These are phyloP conservation scores for Diaporthe amygdali DNA, from an alignment of 2,329 filamentous ascomycete genomes.

Conservation along the genomic window DNA sequence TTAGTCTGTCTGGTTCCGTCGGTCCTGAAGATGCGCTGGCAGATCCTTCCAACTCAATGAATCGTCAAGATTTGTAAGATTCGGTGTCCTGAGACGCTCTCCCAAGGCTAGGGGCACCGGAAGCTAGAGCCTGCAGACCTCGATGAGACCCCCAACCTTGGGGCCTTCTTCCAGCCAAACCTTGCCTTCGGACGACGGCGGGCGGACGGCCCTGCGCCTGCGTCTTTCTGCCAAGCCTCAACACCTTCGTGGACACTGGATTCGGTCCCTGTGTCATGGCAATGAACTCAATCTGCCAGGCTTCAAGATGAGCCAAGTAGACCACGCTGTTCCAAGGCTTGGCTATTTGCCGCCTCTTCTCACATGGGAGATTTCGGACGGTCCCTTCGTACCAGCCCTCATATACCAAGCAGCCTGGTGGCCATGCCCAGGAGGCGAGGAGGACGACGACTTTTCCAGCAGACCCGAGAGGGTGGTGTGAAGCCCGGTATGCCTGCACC, in stretches of 20 bases:
- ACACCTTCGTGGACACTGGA: not conserved
- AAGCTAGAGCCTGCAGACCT: conserved; percentile 6
- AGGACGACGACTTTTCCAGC: not conserved
- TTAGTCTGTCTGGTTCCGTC: not conserved
- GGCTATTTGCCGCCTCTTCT: not conserved
- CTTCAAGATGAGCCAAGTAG: conserved; percentile 11
- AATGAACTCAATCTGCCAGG: conserved; percentile 4
- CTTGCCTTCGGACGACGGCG: conserved; percentile 14
- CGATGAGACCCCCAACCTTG: conserved; percentile 1
- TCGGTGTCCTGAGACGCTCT: conserved; percentile 1
- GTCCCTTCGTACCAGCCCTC: not conserved
- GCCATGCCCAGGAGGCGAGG: not conserved
- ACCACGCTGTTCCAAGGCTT: not conserved
- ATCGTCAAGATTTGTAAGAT: conserved; percentile 7
- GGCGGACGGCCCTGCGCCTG: not conserved
- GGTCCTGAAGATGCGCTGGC: conserved; percentile 7
- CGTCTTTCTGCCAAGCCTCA: not conserved
- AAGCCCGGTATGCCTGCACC: not conserved
- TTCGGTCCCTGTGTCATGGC: conserved; percentile 12
- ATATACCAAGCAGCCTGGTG: not conserved
- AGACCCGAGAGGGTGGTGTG: not conserved
- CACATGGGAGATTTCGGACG: not conserved
- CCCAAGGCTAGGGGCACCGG: conserved; percentile 12
- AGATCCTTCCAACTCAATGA: conserved; percentile 9
- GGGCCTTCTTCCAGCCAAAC: conserved; percentile 5